Evolutionary conservation across 768 basidiomycete species (phyloP), one percentile per base, ranked within the genome.

Genomic region (Ramaria sp.): DNA sequence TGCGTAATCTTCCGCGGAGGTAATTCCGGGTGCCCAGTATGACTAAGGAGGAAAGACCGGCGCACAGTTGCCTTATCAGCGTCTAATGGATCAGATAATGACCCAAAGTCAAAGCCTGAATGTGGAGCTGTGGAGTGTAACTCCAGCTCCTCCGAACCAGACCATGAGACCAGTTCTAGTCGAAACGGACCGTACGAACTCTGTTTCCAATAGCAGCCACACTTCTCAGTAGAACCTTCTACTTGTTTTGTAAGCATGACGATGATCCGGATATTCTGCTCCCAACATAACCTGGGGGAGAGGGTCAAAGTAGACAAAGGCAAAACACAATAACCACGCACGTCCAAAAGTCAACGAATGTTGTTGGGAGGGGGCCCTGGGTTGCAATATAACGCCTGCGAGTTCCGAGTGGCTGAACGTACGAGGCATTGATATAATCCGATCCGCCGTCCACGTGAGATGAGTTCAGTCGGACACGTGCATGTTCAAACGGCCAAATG

Each of bases 401-500:
- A 0, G 94, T 94, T 2, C 85, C 84, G 18, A 90, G 69, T 2
- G 94, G 91, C 65, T 89, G 89, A 34, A 98, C 84, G 62, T 85
- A 88, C 27, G 91, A 95, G 9, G 95, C 95, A 64, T 98, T 97
- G 67, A 97, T 83, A 65, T 97, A 97, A 65, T 97, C 94, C 59
- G 85, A 85, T 39, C 78, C 78, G 30, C 82, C 78, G 18, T 50
- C 60, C 41, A 53, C 50, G 9, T 42, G 56, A 4, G 34, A 51
- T 63, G 65, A 45, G 45, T 58, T 50, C 67, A 97, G 72, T 45
- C 84, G 77, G 3, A 97, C 93, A 37, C 95, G 83, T 20, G 94
- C 86, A 63, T 94, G 91, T 64, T 95, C 93, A 59, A 93, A 97
- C 0, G 95, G 95, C 90, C 93, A 98, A 55, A 98, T 96, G 65